Evolutionary conservation across 805 yeast species (phyloP), one percentile per base, ranked within the genome.

Genomic region (Candida caryicola): DNA sequence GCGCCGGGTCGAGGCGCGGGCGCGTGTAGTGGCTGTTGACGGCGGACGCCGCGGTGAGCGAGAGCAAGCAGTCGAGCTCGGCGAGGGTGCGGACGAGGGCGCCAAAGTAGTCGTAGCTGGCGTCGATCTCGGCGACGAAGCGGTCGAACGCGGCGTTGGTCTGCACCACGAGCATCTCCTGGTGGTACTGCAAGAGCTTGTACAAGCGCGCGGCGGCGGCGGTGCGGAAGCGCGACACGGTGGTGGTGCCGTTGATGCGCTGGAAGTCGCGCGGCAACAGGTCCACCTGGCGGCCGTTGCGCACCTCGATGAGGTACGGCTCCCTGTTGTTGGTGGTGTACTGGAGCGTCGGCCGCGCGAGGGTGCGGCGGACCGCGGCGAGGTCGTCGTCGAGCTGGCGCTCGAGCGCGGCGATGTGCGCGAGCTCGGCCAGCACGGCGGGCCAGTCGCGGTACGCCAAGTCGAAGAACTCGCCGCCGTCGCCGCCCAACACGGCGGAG

Each of bases 221-320:
- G 0, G 95, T 70, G 41, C 89, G 66, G 57, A 78, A 90, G 40
- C 98, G 64, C 2, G 88, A 76, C 1, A 87, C 81, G 1, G 79
- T 58, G 44, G 79, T 68, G 33, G 95, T 75, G 6, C 83, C 83
- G 49, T 77, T 83, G 18, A 85, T 75, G 48, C 86, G 83, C 9
- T 82, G 62, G 96, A 96, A 91, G 36, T 77, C 79, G 2, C 64
- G 49, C 0, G 98, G 98, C 2, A 90, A 59, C 1, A 63, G 59
- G 30, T 74, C 76, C 2, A 74, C 66, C 31, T 76, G 76, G 9
- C 74, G 60, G 1, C 66, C 67, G 44, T 81, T 80, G 31, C 87
- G 65, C 0, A 91, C 81, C 51, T 90, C 96, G 16, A 93, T 72
- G 33, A 90, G 63, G 52, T 82, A 85, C 2, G 87, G 82, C 15